Base-by-base conservation (phyloP, 768 basidiomycete genomes). In the Paxillus involutus region DNA sequence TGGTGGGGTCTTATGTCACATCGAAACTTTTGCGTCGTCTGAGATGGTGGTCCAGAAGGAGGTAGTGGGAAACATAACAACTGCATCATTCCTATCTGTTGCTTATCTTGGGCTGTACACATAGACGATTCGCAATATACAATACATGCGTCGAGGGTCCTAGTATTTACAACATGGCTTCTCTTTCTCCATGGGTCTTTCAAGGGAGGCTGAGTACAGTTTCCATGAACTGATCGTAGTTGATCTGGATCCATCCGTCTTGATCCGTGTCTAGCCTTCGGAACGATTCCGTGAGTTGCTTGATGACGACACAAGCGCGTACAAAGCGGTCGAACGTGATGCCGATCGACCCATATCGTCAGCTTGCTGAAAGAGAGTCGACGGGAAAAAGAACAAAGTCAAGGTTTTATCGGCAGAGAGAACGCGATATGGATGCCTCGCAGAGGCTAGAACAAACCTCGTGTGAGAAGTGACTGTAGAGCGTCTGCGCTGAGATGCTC, bases 311-410 rank as follows among this genome's bases (percentile, higher is more conserved):
- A 61, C 91, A 93, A 21, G 88, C 89, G 51, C 91, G 82, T 24
- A 93, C 87, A 75, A 93, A 93, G 58, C 90, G 86, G 68, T 92
- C 91, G 63, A 93, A 93, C 5, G 84, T 80, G 73, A 93, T 52
- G n/a, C 5, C 49, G 45, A 60, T 56, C 53, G 49, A 52, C 40
- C 46, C 35, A 49, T 49, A 26, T 59, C 56, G 44, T 69, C 26
- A 63, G 66, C 41, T 12, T 11, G 37, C 36, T 47, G 30, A 41
- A 43, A 39, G 44, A 8, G 16, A 32, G 41, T 49, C 44, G 52
- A 51, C 29, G 36, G 30, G 35, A 41, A 30, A 47, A 56, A 50
- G 48, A 24, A 26, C 4, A 53, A 55, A 45, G 52, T 48, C 14
- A 49, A 52, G 21, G 40, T 32, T 42, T 35, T 41, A 54, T 40